phyloP scores from a whole-genome alignment of 805 yeast genomes.

The Cephaloascus albidus region DNA sequence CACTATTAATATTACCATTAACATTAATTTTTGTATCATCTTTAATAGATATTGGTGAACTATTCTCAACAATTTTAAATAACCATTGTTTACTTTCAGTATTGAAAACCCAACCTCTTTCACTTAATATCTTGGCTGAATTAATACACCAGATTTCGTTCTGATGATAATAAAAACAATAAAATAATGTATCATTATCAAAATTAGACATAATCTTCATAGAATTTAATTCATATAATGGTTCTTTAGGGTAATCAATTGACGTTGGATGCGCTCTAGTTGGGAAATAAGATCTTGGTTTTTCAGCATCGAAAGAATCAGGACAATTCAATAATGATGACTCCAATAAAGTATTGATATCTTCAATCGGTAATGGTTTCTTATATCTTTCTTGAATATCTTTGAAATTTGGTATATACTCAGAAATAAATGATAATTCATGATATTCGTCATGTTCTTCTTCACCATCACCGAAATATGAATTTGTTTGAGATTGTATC shows the following conservation, averaged over 20 bases:
- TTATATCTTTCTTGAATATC: slow-evolving; percentile 30
- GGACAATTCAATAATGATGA: slow-evolving; percentile 84
- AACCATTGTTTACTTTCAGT: slow-evolving; percentile 74
- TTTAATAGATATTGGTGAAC: slow-evolving; percentile 14
- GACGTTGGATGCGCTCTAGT: slow-evolving; percentile 84
- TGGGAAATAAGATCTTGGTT: slow-evolving; percentile 66
- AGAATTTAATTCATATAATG: slow-evolving; percentile 58
- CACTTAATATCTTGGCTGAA: slow-evolving; percentile 72
- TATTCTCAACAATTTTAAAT: slow-evolving; percentile 52
- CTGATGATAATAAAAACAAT: slow-evolving; percentile 78
- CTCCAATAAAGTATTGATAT: slow-evolving; percentile 55
- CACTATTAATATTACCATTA: slow-evolving; percentile 8
- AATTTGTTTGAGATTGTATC: neutral
- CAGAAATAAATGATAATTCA: neutral
- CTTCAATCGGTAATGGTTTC: slow-evolving; percentile 43
- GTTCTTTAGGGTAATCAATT: slow-evolving; percentile 82
- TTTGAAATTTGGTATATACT: neutral
- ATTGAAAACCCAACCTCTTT: slow-evolving; percentile 78
- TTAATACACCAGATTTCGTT: slow-evolving; percentile 25
- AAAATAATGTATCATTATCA: slow-evolving; percentile 82
- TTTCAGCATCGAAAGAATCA: slow-evolving; percentile 85
- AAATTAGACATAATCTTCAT: slow-evolving; percentile 56
- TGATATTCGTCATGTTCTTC: neutral
- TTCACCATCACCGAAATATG: neutral
- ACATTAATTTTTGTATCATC: slow-evolving; percentile 15